phyloP scores from a whole-genome alignment of 73 alveolate species.

The Effrenium voratum region DNA sequence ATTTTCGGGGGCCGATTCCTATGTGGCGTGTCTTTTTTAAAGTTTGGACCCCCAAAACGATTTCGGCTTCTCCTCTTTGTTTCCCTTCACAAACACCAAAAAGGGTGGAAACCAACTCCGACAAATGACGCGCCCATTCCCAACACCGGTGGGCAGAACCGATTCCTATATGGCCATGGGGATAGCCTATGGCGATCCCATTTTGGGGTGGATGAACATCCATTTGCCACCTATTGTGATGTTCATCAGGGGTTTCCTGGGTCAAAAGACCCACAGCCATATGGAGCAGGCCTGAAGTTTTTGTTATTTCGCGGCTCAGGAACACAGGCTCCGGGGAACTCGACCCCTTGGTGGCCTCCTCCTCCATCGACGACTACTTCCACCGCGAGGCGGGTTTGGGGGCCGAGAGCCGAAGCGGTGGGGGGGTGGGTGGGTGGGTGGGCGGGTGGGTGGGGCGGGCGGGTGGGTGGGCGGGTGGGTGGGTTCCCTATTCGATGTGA shows the following conservation, averaged over 20 bases:
- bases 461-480: no score
- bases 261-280: neutral
- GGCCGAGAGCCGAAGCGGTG: neutral
- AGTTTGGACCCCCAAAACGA: no score
- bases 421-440: neutral
- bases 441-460: neutral
- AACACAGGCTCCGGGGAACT: conserved; percentile 76
- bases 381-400: conserved; percentile 71
- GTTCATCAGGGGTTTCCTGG: neutral
- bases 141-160: no score
- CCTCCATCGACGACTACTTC: conserved; percentile 81
- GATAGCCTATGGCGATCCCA: neutral
- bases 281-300: neutral
- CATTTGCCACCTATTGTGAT: neutral
- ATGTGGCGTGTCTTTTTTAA: no score
- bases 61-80: no score
- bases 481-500: no score
- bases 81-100: no score
- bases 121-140: no score
- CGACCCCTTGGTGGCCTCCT: conserved; percentile 80
- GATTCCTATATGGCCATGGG: no score
- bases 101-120: no score
- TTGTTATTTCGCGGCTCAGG: neutral
- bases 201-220: no score
- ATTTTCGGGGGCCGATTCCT: no score